Conservation (phyloP, 495 filamentous ascomycete species). For the Penicillium desertorum region DNA sequence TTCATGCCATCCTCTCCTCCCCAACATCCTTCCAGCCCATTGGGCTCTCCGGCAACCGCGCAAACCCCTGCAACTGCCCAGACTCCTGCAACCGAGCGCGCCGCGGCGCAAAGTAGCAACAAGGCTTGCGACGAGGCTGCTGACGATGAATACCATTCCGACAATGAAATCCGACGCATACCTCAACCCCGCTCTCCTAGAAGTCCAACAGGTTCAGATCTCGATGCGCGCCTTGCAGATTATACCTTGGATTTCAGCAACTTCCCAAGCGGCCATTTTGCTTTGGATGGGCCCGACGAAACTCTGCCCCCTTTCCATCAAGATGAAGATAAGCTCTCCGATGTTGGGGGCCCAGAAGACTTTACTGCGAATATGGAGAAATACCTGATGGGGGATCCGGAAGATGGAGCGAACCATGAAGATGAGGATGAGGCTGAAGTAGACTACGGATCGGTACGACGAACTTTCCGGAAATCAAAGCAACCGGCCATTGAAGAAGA, state of each 20-base stretch:
- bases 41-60: constrained; percentile 25
- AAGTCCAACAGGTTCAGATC: constrained; percentile 30
- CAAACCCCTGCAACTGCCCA: constrained; percentile 31
- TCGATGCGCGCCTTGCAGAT: constrained; percentile 48
- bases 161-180: constrained; percentile 20
- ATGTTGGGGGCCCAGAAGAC: constrained; percentile 53
- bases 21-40: constrained; percentile 19
- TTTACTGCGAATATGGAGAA: constrained; percentile 53
- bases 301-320: constrained; percentile 27
- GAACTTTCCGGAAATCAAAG: constrained; percentile 21
- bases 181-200: constrained; percentile 29
- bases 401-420: constrained; percentile 15
- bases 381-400: constrained; percentile 45
- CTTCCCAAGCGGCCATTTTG: constrained; percentile 40
- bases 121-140: constrained; percentile 7
- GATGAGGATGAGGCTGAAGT: constrained; percentile 21
- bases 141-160: constrained; percentile 17
- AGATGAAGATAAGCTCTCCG: constrained; percentile 36
- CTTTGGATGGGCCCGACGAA: constrained; percentile 33
- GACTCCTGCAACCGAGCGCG: constrained; percentile 29
- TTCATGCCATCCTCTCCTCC: constrained; percentile 44
- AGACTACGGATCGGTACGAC: constrained; percentile 17
- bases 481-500: constrained; percentile 41
- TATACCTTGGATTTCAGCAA: constrained; percentile 49
- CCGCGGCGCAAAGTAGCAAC: constrained; percentile 12